Percentiles rank a stretch among this genome's conserved stretches.
Evolutionary conservation across 176 grass and related monocot species (phyloP).

Genomic region (Otatea glauca): DNA sequence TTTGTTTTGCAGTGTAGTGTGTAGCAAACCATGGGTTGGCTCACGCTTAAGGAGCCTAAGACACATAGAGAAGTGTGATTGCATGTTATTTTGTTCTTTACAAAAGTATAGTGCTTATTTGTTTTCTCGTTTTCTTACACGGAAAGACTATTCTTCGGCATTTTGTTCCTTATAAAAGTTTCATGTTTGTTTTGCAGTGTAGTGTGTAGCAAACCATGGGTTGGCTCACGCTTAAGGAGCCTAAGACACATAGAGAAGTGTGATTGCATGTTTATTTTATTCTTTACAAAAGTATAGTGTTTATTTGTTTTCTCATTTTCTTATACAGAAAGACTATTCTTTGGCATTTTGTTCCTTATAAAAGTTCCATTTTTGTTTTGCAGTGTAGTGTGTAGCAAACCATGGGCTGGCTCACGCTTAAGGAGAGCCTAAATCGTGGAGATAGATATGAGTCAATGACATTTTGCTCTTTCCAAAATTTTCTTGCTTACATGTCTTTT

Average conservation of each 20-base stretch:
- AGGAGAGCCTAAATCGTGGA: too few species aligned
- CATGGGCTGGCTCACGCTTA: too few species aligned
- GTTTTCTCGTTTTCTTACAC: background rate
- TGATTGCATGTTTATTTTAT: background rate
- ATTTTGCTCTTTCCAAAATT: too few species aligned
- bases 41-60: background rate
- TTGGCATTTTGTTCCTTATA: background rate
- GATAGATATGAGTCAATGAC: too few species aligned
- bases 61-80: background rate
- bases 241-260: background rate
- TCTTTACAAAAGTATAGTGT: background rate
- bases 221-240: background rate
- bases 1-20: background rate
- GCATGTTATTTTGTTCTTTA: background rate
- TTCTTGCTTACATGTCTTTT: background rate
- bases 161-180: background rate
- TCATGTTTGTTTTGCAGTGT: background rate
- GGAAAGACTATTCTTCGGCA: background rate
- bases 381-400: too few species aligned
- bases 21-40: background rate
- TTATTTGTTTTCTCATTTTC: background rate
- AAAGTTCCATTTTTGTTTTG: background rate
- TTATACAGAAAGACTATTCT: background rate
- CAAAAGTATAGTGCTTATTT: background rate
- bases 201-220: too few species aligned